Evolutionary conservation across 2,329 filamentous ascomycete genomes (phyloP), one percentile per base, ranked within the genome.

Genomic region (Paracorniculantispora psalliotae): DNA sequence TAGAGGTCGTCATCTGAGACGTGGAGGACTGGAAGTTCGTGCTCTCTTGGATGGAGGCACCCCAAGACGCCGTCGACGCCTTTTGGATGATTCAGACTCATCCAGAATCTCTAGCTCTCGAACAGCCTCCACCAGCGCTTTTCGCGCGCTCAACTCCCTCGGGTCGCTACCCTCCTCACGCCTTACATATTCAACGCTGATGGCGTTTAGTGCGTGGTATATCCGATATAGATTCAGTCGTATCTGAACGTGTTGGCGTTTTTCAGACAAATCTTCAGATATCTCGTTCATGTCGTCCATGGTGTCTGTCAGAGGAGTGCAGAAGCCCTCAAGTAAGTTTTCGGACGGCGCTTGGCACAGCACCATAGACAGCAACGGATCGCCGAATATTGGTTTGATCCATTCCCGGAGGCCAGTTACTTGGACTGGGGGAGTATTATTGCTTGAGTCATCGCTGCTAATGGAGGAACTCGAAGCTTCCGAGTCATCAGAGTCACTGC

Each of bases 361-460:
- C 7, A 75, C 74, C 3, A 72, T 73, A 2, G 79, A 75, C 52
- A 87, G 72, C 2, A 86, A 67, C 0, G 83, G 82, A 61, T 87
- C 84, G 12, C 83, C 84, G 62, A 87, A 86, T 12, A 85, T 63
- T 46, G 80, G 79, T 60, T 78, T 80, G 61, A 80, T 80, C 83
- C 83, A 87, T 69, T 83, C 81, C 33, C 75, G 74, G n/a, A 86
- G 67, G 0, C 82, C 82, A 0, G 75, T 79, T 15, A 85, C 67
- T 23, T 66, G 66, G 15, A 78, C 68, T 0, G 61, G 58, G 3
- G 54, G 4, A 19, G 21, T 13, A 9, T 17, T 25, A 4, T 9
- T 28, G 17, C 17, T 7, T 33, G 26, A 26, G 17, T n/a, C 7
- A 6, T 43, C 55, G 37, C 33, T 19, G 0, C n/a, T 33, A 9